Percentiles rank a stretch among this genome's conserved stretches.
Evolutionary conservation across 192 early-diverging fungal species (phyloP).

Genomic region (Chytriomyces sp.): DNA sequence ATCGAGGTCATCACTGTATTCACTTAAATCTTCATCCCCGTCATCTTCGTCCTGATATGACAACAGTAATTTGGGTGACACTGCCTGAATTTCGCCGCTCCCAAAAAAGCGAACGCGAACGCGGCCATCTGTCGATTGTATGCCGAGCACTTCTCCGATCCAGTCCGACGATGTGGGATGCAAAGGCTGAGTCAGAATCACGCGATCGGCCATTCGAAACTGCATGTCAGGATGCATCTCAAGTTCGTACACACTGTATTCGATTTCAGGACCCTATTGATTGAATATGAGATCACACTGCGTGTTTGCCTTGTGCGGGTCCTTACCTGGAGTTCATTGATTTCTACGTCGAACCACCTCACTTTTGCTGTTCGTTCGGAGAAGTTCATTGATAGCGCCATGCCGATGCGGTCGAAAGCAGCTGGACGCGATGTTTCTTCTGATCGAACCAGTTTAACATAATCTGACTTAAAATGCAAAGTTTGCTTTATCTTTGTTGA

Average conservation of each 20-base stretch:
- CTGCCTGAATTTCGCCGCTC: conserved; percentile 40
- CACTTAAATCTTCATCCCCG: conserved; percentile 50
- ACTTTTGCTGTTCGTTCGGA: conserved; percentile 7
- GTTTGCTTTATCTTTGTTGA: background rate
- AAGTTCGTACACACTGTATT: conserved; percentile 17
- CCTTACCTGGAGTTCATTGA: conserved; percentile 2
- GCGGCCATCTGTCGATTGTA: conserved; percentile 37
- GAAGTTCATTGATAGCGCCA: background rate
- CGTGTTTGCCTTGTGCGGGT: too few relatives aligned
- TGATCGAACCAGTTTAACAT: background rate
- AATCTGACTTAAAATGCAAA: conserved; percentile 2
- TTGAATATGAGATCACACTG: background rate
- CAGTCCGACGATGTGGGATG: conserved; percentile 36
- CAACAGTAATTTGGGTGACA: conserved; percentile 18
- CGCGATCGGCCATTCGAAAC: conserved; percentile 24
- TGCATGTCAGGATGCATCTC: conserved; percentile 23
- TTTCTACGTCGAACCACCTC: conserved; percentile 12
- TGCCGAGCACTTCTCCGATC: conserved; percentile 55
- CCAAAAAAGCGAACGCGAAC: conserved; percentile 49
- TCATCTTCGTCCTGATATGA: conserved; percentile 51
- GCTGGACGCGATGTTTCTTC: background rate
- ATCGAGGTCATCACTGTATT: conserved; percentile 32
- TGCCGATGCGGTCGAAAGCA: background rate
- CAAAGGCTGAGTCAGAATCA: conserved; percentile 8
- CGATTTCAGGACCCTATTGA: conserved; percentile 7